Conservation (phyloP, 371 early-diverging fungal genomes). For the Dichotomocladium elegans region DNA sequence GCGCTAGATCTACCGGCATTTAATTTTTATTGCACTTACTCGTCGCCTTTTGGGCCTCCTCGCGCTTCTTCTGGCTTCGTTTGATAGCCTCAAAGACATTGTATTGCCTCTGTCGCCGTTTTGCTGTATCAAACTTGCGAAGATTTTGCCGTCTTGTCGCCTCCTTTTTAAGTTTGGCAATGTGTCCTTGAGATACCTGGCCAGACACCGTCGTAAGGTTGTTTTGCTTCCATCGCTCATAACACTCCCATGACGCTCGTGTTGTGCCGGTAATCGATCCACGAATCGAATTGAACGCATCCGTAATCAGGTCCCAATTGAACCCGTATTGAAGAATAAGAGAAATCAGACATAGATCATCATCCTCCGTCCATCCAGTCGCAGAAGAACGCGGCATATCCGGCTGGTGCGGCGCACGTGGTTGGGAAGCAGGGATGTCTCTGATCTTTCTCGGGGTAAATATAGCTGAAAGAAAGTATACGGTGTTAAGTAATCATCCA, state of each 20-base stretch:
- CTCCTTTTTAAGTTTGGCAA: conserved; percentile 24
- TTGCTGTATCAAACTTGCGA: conserved; percentile 34
- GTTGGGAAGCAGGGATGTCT: conserved; percentile 42
- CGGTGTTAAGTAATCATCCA: too few relatives aligned
- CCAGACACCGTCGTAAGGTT: conserved; percentile 37
- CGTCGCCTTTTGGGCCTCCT: conserved; percentile 24
- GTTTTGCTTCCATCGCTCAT: conserved; percentile 46
- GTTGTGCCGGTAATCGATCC: conserved; percentile 45
- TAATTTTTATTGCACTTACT: conserved; percentile 7
- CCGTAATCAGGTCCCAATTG: conserved; percentile 70
- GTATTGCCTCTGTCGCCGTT: conserved; percentile 31
- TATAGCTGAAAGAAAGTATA: conserved; percentile 18
- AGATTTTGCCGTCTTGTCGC: conserved; percentile 17
- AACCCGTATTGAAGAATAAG: conserved; percentile 54
- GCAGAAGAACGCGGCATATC: conserved; percentile 11
- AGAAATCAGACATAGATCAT: conserved; percentile 59
- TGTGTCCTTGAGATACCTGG: conserved; percentile 38
- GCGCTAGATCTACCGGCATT: neutral
- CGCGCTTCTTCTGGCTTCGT: conserved; percentile 41
- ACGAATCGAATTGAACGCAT: conserved; percentile 52
- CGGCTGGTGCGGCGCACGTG: conserved; percentile 38
- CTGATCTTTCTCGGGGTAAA: conserved; percentile 46
- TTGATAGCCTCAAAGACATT: conserved; percentile 50
- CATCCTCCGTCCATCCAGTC: conserved; percentile 65
- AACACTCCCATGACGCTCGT: conserved; percentile 68